phyloP scores from a whole-genome alignment of 2,329 filamentous ascomycete species.

The Penicillium sp. region DNA sequence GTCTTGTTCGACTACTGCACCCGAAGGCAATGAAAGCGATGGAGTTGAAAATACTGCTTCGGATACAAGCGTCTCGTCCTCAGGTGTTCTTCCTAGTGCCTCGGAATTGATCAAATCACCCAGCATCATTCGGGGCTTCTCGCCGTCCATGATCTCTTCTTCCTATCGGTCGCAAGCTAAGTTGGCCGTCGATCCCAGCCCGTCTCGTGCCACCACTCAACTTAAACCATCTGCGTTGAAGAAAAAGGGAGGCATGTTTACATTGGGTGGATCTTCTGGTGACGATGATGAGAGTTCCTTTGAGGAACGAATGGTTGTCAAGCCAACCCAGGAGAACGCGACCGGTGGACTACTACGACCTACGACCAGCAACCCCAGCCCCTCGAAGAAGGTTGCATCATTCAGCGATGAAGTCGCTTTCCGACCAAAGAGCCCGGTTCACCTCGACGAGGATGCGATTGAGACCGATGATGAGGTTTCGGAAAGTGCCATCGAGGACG shows the following conservation, averaged over 20 bases:
- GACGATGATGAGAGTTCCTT: slow-evolving; percentile 80
- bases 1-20: slow-evolving; percentile 60
- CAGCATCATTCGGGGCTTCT: slow-evolving; percentile 84
- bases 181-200: slow-evolving; percentile 50
- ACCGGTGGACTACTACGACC: slow-evolving; percentile 55
- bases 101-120: slow-evolving; percentile 57
- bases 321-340: slow-evolving; percentile 53
- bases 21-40: slow-evolving; percentile 47
- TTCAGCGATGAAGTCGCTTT: slow-evolving; percentile 76
- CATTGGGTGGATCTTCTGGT: slow-evolving; percentile 80
- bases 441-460: slow-evolving; percentile 58
- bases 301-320: slow-evolving; percentile 60
- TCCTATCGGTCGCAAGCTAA: slow-evolving; percentile 65
- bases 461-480: slow-evolving; percentile 68
- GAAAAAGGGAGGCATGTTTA: slow-evolving; percentile 67
- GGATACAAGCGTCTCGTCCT: slow-evolving; percentile 63
- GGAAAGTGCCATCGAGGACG: slow-evolving; percentile 78
- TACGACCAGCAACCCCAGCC: slow-evolving; percentile 22
- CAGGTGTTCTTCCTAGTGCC: slow-evolving; percentile 40
- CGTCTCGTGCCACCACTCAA: slow-evolving; percentile 63
- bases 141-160: slow-evolving; percentile 70
- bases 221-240: slow-evolving; percentile 56
- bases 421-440: slow-evolving; percentile 54
- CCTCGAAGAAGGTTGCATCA: slow-evolving; percentile 73
- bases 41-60: slow-evolving; percentile 47